A percentile compares a stretch with the other conserved stretches of the same genome.
Conservation (phyloP, 192 early-diverging fungal genomes). For the Coemansia sp. region DNA sequence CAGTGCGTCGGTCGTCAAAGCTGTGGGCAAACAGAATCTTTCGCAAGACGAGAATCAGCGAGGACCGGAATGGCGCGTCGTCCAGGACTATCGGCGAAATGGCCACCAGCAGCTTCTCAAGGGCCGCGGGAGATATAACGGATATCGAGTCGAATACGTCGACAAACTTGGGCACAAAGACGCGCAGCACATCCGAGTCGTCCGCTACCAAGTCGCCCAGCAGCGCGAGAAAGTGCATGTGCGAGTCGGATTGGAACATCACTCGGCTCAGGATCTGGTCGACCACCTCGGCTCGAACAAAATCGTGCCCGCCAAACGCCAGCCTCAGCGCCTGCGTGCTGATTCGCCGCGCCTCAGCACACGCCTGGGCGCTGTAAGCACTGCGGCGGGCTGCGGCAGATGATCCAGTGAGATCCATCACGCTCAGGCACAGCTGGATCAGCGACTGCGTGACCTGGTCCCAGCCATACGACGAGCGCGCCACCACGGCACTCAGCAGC, state of each 20-base stretch:
- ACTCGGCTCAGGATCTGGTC: slow-evolving; percentile 58
- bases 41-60: slow-evolving; percentile 66
- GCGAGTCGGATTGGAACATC: slow-evolving; percentile 29
- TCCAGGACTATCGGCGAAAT: slow-evolving; percentile 56
- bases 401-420: slow-evolving; percentile 20
- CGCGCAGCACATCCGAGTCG: slow-evolving; percentile 26
- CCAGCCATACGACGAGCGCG: slow-evolving; percentile 38
- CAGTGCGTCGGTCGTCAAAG: slow-evolving; percentile 60
- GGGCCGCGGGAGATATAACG: slow-evolving; percentile 53
- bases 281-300: slow-evolving; percentile 68
- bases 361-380: slow-evolving; percentile 18
- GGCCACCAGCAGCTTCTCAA: slow-evolving; percentile 58
- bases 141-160: slow-evolving; percentile 68
- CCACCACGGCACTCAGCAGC: slow-evolving; percentile 25
- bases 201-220: slow-evolving; percentile 25
- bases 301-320: slow-evolving; percentile 58
- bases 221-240: slow-evolving; percentile 23
- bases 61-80: slow-evolving; percentile 59
- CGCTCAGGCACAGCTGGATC: slow-evolving; percentile 32
- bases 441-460: slow-evolving; percentile 51
- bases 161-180: slow-evolving; percentile 53
- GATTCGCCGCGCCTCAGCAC: slow-evolving; percentile 8
- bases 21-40: slow-evolving; percentile 69
- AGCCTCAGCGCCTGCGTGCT: slow-evolving; percentile 23
- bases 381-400: slow-evolving; percentile 8